Conservation (phyloP, 352 stramenopile species). For the Phytophthora ohioensis region DNA sequence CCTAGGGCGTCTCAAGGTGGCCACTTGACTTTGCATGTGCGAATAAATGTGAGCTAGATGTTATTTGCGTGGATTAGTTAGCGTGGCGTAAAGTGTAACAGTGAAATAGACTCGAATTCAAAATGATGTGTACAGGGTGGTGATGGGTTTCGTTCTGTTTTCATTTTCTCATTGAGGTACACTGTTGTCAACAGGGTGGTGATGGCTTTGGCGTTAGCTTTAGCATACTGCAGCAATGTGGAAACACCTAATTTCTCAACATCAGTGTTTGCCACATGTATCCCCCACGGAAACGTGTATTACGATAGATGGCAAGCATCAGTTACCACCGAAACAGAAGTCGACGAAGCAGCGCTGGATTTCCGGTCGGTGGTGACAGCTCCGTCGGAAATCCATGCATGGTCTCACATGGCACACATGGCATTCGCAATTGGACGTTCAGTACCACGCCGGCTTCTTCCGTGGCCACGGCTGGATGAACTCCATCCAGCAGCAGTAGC, state of each 20-base stretch:
- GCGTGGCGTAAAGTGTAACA: background rate
- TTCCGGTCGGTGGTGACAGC: constrained; percentile 7
- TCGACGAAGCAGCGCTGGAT: constrained; percentile 26
- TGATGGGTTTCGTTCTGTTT: too few species aligned
- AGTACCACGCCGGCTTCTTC: constrained; percentile 30
- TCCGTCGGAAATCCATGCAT: constrained; percentile 5
- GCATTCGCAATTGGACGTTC: constrained; percentile 17
- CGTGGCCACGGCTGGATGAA: constrained; percentile 16
- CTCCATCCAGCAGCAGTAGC: constrained; percentile 11
- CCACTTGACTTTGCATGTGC: constrained; percentile 33
- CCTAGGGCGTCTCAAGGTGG: constrained; percentile 25
- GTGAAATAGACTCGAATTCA: constrained; percentile 9
- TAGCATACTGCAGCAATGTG: too few species aligned
- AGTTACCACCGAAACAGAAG: constrained; percentile 22
- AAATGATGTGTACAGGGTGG: background rate
- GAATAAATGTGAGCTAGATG: constrained; percentile 39
- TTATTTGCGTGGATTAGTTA: constrained; percentile 9
- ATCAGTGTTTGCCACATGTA: too few species aligned
- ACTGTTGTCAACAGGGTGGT: too few species aligned
- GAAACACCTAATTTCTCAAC: too few species aligned
- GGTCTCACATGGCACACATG: constrained; percentile 14
- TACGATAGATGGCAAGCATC: too few species aligned
- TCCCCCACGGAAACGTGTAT: too few species aligned
- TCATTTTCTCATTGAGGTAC: too few species aligned
- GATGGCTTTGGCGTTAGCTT: too few species aligned